Evolutionary conservation across 345 rosid genomes (phyloP), one percentile per base, ranked within the genome.

Genomic region (Gynandropsis gynandra): DNA sequence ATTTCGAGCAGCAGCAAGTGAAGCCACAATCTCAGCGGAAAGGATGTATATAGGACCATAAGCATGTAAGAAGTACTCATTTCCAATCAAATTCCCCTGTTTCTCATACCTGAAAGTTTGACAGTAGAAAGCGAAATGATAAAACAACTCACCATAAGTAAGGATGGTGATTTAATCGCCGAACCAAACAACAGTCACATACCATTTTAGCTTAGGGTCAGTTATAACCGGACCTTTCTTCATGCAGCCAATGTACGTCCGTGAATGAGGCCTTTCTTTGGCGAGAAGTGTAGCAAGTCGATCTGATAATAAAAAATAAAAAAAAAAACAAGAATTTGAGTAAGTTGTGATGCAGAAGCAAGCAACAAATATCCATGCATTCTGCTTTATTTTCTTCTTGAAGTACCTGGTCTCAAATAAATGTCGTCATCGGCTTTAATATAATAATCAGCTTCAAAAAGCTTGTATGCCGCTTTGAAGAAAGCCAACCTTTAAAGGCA

Each of bases 161-260:
- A 16, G 20, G 34, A 0, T 9, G n/a, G n/a, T n/a, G n/a, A n/a
- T n/a, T 42, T 8, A 17, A 16, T 46, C 0, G n/a, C 7, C 0
- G 45, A 16, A 14, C 9, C 1, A 7, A 12, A 29, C 54, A 12
- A 59, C 40, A 24, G 0, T 10, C 8, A 39, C 10, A 12, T 67
- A 77, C 93, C 96, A 87, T 66, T 83, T 87, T 73, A 77, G 37
- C 57, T 79, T 83, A 18, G 87, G 87, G 44, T 83, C 89, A 32
- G 85, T 78, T 59, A 85, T 72, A 47, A 85, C 87, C 9, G 83
- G 87, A 47, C 95, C 95, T 79, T 82, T 85, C 83, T 85, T 85
- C 95, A 82, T 85, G 71, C 90, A 85, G 33, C 90, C 90, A 24
- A 85, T 83, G 53, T 87, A 81, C 39, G 85, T 79, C 47, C 37